Evolutionary conservation across 352 stramenopile species (phyloP).

Genomic region (Pseudoperonospora humuli): DNA sequence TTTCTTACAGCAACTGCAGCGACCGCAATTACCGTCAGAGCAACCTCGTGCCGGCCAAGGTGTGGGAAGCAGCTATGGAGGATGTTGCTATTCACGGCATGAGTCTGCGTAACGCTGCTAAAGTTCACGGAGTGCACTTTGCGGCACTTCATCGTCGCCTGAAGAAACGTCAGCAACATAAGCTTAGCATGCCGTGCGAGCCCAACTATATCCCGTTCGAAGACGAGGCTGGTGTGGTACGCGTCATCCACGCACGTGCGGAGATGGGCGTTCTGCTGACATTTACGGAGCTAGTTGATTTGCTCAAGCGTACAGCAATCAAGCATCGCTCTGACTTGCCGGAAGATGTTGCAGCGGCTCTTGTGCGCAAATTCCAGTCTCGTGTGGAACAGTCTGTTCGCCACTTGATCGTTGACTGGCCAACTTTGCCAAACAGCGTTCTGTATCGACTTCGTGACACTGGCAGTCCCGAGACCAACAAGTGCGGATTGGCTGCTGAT

Average conservation of each 20-base stretch:
- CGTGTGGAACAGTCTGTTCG: conserved; percentile 55
- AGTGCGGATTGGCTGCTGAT: conserved; percentile 11
- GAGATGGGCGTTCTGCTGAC: conserved; percentile 66
- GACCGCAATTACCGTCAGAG: conserved; percentile 40
- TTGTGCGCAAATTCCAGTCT: conserved; percentile 48
- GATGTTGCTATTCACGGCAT: conserved; percentile 59
- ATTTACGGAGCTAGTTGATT: conserved; percentile 57
- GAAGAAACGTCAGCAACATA: conserved; percentile 55
- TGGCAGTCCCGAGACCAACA: conserved; percentile 1
- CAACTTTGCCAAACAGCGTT: conserved; percentile 21
- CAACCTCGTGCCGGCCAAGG: conserved; percentile 47
- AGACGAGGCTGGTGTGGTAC: conserved; percentile 59
- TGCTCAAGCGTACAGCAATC: conserved; percentile 48
- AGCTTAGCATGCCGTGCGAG: conserved; percentile 28
- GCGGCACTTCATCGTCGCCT: conserved; percentile 54
- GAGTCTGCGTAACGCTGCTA: conserved; percentile 57
- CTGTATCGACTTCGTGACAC: conserved; percentile 30
- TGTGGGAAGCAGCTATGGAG: conserved; percentile 61
- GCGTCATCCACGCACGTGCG: conserved; percentile 57
- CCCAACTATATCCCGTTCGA: conserved; percentile 62
- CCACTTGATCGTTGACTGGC: conserved; percentile 60
- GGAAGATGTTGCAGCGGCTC: conserved; percentile 25
- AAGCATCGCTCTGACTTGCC: conserved; percentile 44
- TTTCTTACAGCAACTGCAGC: conserved; percentile 19
- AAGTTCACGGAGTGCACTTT: conserved; percentile 55